phyloP scores from a whole-genome alignment of 345 rosid genomes.

The Pelargonium nanum region DNA sequence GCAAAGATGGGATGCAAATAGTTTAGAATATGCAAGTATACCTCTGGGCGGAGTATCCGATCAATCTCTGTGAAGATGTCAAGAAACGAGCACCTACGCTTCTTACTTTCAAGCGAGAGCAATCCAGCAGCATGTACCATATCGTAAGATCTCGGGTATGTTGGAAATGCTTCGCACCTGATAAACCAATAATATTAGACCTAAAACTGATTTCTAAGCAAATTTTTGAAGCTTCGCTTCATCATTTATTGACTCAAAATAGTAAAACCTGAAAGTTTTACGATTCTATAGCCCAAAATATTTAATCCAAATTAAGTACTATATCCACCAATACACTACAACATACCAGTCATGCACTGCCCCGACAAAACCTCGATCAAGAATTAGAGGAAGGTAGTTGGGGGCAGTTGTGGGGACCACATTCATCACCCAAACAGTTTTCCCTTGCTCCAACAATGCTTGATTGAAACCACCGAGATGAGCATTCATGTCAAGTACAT shows the following conservation, averaged over 20 bases:
- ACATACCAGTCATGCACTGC: constrained; percentile 78
- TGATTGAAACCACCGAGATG: constrained; percentile 81
- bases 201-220: not conserved
- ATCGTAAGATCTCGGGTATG: constrained; percentile 94
- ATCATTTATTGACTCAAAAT: too few species aligned
- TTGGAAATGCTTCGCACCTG: constrained; percentile 97
- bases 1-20: too few species aligned
- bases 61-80: constrained; percentile 76
- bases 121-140: constrained; percentile 82
- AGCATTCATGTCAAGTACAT: constrained; percentile 95
- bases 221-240: too few species aligned
- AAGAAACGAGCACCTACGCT: constrained; percentile 38
- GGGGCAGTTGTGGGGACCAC: constrained; percentile 83
- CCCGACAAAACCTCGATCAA: constrained; percentile 90
- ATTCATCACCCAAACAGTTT: constrained; percentile 97
- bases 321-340: constrained; percentile 2
- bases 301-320: constrained; percentile 3
- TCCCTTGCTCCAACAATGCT: constrained; percentile 67
- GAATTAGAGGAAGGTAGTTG: constrained; percentile 74
- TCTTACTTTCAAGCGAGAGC: constrained; percentile 49
- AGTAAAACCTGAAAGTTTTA: too few species aligned
- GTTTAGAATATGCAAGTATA: constrained; percentile 11
- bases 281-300: too few species aligned
- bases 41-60: constrained; percentile 97
- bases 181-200: too few species aligned